phyloP scores from a whole-genome alignment of 768 basidiomycete genomes.

The Porphyrellus cyaneotinctus region DNA sequence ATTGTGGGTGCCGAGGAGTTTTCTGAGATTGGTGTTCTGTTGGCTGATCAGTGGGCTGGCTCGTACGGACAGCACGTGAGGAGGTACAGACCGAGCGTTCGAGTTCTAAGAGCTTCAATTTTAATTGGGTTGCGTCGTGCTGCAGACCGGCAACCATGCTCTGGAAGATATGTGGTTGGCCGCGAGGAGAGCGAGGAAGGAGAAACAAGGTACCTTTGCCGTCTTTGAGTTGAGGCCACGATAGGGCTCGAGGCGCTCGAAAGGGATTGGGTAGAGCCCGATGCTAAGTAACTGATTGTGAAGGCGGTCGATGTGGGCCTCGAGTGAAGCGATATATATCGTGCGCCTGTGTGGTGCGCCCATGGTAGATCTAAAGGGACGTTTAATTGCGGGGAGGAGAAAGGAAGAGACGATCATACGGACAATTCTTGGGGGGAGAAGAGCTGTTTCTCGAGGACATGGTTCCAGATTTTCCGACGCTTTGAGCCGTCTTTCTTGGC shows the following conservation, averaged over 20 bases:
- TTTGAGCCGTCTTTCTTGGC: slow-evolving; percentile 62
- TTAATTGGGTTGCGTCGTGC: slow-evolving; percentile 55
- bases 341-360: slow-evolving; percentile 65
- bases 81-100: slow-evolving; percentile 51
- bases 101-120: slow-evolving; percentile 63
- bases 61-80: not conserved
- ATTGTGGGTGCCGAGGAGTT: slow-evolving; percentile 28
- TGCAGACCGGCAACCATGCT: slow-evolving; percentile 73
- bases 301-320: slow-evolving; percentile 66
- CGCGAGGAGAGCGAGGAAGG: not conserved
- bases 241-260: slow-evolving; percentile 55
- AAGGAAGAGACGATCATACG: slow-evolving; percentile 15
- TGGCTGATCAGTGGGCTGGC: not conserved
- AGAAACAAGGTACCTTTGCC: slow-evolving; percentile 50
- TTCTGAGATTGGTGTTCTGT: slow-evolving; percentile 32
- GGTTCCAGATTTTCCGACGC: slow-evolving; percentile 74
- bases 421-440: slow-evolving; percentile 67
- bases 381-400: not conserved
- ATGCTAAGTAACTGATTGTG: slow-evolving; percentile 54
- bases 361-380: slow-evolving; percentile 48
- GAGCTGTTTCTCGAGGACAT: slow-evolving; percentile 67
- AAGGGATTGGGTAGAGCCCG: slow-evolving; percentile 53
- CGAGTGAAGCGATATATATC: slow-evolving; percentile 69
- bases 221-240: slow-evolving; percentile 74
- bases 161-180: slow-evolving; percentile 33